Evolutionary conservation across 129 eudicot species (phyloP), one percentile per base, ranked within the genome.

Genomic region (Ambrosia trifida): DNA sequence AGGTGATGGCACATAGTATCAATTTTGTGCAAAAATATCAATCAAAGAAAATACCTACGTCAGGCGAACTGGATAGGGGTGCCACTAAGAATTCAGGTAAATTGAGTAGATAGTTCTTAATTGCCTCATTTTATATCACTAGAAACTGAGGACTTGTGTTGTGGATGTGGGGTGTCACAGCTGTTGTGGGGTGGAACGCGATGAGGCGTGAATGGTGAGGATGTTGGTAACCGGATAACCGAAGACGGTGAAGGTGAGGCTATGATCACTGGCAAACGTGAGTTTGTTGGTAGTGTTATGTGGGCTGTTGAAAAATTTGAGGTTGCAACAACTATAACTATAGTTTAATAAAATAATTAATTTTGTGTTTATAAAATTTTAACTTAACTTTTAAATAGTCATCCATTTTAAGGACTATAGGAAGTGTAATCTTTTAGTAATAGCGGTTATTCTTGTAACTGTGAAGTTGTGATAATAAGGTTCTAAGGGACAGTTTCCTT

Each of bases 1-100:
- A 84, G 88, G 86, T 85, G 47, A 75, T 81, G 82, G 89, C 49
- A 16, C 82, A 71, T 47, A 81, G 70, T 65, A 38, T 85, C 62
- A 71, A 67, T 66, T 85, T 74, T 74, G 86, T 85, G 57, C 73
- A 78, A 71, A 81, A 43, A 13, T 72, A 56, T 70, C 68, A 36
- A 67, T 46, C 72, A 45, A 78, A 49, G 74, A 71, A 78, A 78
- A 31, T 12, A 67, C 28, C 66, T 66, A 43, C 65, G 11, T n/a
- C 66, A 9, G 31, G 17, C 31, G 46, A 75, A 58, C 75, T 68
- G 52, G 69, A 83, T 47, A 69, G 60, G 54, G 45, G 49, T 76
- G 57, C 44, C 64, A 61, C 58, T 51, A 72, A 66, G 35, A 76
- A 43, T 58, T 41, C 78, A 77, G 85, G 85, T 84, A 70, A 58